phyloP scores from a whole-genome alignment of 208 protist species.

The Leishmania amazonensis region DNA sequence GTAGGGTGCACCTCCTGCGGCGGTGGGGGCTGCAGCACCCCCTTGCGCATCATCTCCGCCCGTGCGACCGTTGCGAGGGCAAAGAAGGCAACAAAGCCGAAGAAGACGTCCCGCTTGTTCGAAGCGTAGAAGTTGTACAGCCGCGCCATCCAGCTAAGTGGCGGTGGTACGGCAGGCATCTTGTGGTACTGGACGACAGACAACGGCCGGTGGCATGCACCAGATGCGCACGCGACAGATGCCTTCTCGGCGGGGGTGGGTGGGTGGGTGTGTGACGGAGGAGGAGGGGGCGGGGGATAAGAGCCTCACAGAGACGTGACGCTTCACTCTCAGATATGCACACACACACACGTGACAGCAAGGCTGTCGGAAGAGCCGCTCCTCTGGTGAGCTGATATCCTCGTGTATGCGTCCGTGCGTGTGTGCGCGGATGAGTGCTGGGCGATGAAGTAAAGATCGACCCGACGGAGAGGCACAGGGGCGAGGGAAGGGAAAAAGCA shows the following conservation, averaged over 20 bases:
- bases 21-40: conserved; percentile 39
- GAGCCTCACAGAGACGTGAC: neutral
- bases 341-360: neutral
- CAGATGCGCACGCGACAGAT: neutral
- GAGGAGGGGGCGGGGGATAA: neutral
- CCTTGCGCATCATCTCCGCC: conserved; percentile 56
- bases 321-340: neutral
- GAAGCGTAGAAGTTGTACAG: conserved; percentile 31
- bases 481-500: neutral
- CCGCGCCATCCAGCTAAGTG: conserved; percentile 28
- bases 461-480: conserved; percentile 1
- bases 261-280: neutral
- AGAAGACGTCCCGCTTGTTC: conserved; percentile 66
- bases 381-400: neutral
- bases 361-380: neutral
- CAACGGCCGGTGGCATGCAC: neutral
- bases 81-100: conserved; percentile 54
- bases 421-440: neutral
- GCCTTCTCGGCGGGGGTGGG: neutral
- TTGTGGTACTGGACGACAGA: neutral
- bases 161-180: neutral
- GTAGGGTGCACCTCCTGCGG: conserved; percentile 33
- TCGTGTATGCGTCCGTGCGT: neutral
- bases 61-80: conserved; percentile 48
- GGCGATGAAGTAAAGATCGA: neutral